Evolutionary conservation across 352 stramenopile genomes (phyloP), one percentile per base, ranked within the genome.

Genomic region (Globisporangium perplexum): DNA sequence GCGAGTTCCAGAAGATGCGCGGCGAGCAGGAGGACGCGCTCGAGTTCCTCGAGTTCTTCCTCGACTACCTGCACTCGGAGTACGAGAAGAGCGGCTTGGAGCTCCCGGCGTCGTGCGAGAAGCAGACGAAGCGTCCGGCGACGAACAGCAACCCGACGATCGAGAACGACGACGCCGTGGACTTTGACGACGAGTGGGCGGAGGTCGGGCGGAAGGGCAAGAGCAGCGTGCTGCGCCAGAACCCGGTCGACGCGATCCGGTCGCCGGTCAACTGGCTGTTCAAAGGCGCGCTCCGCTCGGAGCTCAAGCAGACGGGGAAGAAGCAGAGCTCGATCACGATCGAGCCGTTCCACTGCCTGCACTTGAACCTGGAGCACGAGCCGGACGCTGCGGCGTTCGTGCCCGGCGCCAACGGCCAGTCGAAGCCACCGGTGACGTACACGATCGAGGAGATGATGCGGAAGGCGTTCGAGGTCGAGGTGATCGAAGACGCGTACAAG

Each of bases 221-320:
- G 61, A 90, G 72, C 48, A 83, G 76, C 22, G 74, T 90, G 41
- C 47, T 93, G 44, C 79, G 77, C 20, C 79, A 90, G 50, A 88
- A 92, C 50, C 71, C 66, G 7, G 74, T 88, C 17, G 77, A 90
- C 39, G 64, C 63, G 11, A 72, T 60, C 14, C 74, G 72, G 0
- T 93, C 83, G 54, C 83, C 83, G 6, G 87, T 93, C 59, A 93
- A 90, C 56, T 90, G 83, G 75, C 62, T 93, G 30, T 93, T 93
- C 43, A 93, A 92, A 54, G 83, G 83, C 46, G 71, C 77, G 4
- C 66, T 93, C 20, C 83, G 83, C 42, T 90, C 80, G 0, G 83
- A 93, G 46, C 59, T 90, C 47, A 87, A 86, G 57, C 79, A 90
- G 30, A 72, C 50, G 8, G 81, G 81, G 12, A 84, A 82, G 59